Conservation (phyloP, 164 flowering plant genomes). For the Platanus orientalis region DNA sequence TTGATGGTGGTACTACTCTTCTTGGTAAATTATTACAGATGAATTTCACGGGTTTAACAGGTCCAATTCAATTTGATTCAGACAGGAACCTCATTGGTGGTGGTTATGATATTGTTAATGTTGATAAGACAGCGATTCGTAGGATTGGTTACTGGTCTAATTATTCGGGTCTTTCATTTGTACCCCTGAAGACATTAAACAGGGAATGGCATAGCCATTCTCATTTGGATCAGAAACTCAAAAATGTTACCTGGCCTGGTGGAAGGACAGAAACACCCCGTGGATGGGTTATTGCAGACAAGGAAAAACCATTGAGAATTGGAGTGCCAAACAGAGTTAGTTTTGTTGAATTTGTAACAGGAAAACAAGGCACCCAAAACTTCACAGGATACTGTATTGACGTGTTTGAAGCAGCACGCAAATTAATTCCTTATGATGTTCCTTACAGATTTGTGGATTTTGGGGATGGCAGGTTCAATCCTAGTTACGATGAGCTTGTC, state of each 20-base stretch:
- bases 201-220: constrained; percentile 4
- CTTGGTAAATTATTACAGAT: constrained; percentile 29
- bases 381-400: constrained; percentile 67
- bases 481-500: constrained; percentile 52
- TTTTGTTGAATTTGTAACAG: constrained; percentile 53
- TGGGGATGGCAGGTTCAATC: constrained; percentile 68
- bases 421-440: constrained; percentile 54
- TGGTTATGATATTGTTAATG: constrained; percentile 52
- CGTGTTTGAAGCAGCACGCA: constrained; percentile 54
- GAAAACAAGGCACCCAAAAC: constrained; percentile 19
- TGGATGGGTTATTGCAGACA: constrained; percentile 58
- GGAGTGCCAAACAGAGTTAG: constrained; percentile 59
- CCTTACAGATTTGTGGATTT: constrained; percentile 42
- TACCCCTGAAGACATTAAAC: constrained; percentile 32
- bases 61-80: constrained; percentile 43
- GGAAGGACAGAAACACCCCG: constrained; percentile 48
- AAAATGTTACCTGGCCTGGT: constrained; percentile 60
- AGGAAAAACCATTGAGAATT: constrained; percentile 48
- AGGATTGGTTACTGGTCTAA: constrained; percentile 67
- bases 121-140: constrained; percentile 19
- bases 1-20: constrained; percentile 44
- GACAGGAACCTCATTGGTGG: constrained; percentile 29
- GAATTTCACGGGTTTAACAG: constrained; percentile 56
- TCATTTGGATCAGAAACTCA: constrained; percentile 30
- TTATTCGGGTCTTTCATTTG: constrained; percentile 41